A percentile compares a stretch with the other conserved stretches of the same genome.
Conservation (phyloP, 164 flowering plant species). For the Taxillus chinensis region DNA sequence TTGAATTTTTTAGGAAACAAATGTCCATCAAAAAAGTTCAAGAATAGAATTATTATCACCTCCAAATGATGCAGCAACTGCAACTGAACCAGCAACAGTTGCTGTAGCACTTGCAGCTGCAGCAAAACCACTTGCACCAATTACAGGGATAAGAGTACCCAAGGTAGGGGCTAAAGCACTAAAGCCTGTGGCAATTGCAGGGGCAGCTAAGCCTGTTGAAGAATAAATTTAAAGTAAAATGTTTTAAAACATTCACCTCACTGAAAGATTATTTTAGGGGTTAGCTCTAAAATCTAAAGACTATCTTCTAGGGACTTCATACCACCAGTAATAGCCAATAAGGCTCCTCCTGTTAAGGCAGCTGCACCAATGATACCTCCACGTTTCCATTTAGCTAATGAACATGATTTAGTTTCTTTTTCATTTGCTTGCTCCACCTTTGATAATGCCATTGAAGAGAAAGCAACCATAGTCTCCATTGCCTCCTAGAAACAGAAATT, state of each 20-base stretch:
- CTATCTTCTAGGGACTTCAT: slow-evolving; percentile 12
- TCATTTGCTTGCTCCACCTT: slow-evolving; percentile 43
- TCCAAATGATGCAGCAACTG: slow-evolving; percentile 99
- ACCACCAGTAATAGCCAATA: slow-evolving; percentile 98
- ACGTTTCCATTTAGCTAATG: slow-evolving; percentile 91
- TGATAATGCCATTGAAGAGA: slow-evolving; percentile 73
- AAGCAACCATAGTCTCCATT: slow-evolving; percentile 83
- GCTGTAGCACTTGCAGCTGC: slow-evolving; percentile 98
- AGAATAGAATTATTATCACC: slow-evolving; percentile 28
- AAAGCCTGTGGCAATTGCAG: slow-evolving; percentile 98
- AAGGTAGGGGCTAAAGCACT: slow-evolving; percentile 95
- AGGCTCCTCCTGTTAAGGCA: slow-evolving; percentile 95
- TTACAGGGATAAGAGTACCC: slow-evolving; percentile 84
- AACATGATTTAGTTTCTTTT: slow-evolving; percentile 32
- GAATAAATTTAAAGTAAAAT: slow-evolving; percentile 6
- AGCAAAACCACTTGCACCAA: slow-evolving; percentile 99
- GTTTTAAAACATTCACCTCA: not conserved
- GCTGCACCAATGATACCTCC: slow-evolving; percentile 99
- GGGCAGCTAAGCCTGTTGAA: slow-evolving; percentile 91
- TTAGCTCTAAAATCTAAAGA: not conserved
- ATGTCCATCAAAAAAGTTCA: not conserved
- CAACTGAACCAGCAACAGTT: slow-evolving; percentile 98
- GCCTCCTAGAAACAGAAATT: slow-evolving; percentile 58
- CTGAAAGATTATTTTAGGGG: not conserved
- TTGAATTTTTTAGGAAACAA: not conserved